Evolutionary conservation across 2,329 filamentous ascomycete species (phyloP).

Genomic region (Talaromyces sp.): DNA sequence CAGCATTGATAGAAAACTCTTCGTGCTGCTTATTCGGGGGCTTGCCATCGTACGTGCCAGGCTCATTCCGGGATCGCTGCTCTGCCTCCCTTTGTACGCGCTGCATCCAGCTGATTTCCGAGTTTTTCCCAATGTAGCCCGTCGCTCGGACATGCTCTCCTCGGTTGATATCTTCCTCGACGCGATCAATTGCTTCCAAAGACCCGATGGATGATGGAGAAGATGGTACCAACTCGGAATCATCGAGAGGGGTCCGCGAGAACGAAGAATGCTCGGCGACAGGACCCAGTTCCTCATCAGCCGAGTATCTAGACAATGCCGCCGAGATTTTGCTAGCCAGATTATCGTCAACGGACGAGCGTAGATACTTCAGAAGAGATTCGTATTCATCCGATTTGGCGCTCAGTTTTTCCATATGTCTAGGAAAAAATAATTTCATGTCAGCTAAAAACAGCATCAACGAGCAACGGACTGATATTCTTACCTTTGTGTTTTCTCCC

Average conservation of each 20-base stretch:
- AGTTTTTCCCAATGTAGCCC: constrained; percentile 43
- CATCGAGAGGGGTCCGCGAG: constrained; percentile 23
- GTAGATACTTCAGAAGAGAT: constrained; percentile 32
- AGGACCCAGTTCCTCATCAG: constrained; percentile 15
- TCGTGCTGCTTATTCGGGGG: constrained; percentile 21
- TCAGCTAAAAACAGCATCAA: neutral
- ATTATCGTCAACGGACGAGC: constrained; percentile 24
- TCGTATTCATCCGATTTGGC: constrained; percentile 34
- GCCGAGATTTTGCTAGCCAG: constrained; percentile 30
- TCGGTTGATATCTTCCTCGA: constrained; percentile 41
- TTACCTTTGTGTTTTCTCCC: constrained; percentile 34
- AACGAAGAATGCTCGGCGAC: constrained; percentile 24
- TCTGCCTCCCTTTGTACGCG: constrained; percentile 34
- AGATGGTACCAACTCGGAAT: constrained; percentile 19
- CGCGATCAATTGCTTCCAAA: constrained; percentile 40
- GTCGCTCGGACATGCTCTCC: constrained; percentile 31
- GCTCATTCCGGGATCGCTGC: constrained; percentile 24
- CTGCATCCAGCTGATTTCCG: constrained; percentile 43
- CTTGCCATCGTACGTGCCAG: constrained; percentile 22
- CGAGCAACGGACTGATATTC: constrained; percentile 1
- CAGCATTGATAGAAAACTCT: constrained; percentile 27
- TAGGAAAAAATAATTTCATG: neutral
- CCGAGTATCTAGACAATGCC: constrained; percentile 32
- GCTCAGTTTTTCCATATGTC: constrained; percentile 31
- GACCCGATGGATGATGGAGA: constrained; percentile 36